These are phyloP conservation scores for Aspergillus tamarii DNA, from an alignment of 2,329 filamentous ascomycete genomes.

Conservation along the genomic window DNA sequence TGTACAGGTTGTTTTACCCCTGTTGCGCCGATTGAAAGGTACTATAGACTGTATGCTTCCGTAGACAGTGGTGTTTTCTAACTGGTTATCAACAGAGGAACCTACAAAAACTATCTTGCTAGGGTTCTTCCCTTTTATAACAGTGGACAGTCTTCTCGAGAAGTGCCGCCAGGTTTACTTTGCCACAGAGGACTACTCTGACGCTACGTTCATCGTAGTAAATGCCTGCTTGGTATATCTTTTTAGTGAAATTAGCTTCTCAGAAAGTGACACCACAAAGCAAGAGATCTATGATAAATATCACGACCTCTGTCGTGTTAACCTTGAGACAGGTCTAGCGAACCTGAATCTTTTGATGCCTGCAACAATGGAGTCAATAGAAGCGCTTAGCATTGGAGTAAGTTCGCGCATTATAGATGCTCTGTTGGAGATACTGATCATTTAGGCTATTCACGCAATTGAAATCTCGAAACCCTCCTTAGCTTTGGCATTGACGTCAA, in stretches of 20 bases:
- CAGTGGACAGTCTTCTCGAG: constrained; percentile 37
- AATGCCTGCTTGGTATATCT: constrained; percentile 44
- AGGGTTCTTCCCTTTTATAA: constrained; percentile 38
- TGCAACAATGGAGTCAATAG: constrained; percentile 58
- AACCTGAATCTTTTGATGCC: constrained; percentile 61
- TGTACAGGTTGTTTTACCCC: constrained; percentile 33
- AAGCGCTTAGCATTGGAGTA: constrained; percentile 63
- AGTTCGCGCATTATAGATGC: constrained; percentile 22
- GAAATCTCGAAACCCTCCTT: constrained; percentile 65
- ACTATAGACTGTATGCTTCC: background rate
- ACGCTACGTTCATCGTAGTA: constrained; percentile 43
- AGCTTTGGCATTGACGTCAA: constrained; percentile 65
- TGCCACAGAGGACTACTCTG: constrained; percentile 45
- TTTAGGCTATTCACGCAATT: constrained; percentile 62
- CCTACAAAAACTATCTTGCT: constrained; percentile 24
- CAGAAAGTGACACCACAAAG: constrained; percentile 21
- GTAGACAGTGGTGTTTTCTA: background rate
- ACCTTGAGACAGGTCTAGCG: constrained; percentile 49
- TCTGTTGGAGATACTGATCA: constrained; percentile 9
- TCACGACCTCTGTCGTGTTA: constrained; percentile 43
- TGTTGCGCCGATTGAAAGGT: constrained; percentile 42
- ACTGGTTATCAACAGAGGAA: constrained; percentile 22
- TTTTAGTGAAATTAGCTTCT: constrained; percentile 37
- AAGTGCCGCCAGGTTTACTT: constrained; percentile 50
- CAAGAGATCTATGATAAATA: constrained; percentile 35